These are phyloP conservation scores for Pichia sp. DNA, from an alignment of 1,139 yeast genomes.

Conservation along the genomic window DNA sequence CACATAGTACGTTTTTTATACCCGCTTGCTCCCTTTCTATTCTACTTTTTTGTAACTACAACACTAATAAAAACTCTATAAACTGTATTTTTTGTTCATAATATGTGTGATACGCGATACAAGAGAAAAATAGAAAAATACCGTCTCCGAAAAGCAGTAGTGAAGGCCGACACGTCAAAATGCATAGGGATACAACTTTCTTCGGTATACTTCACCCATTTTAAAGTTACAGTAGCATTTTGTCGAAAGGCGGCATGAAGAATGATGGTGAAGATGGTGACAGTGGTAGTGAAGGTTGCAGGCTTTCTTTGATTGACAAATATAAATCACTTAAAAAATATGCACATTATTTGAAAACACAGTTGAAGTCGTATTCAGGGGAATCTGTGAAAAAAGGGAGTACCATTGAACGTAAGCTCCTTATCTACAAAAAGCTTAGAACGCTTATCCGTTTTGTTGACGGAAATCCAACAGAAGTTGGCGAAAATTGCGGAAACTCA, in stretches of 20 bases:
- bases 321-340: slow-evolving; percentile 5
- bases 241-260: not conserved
- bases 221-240: not conserved
- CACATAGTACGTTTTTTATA: not conserved
- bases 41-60: not conserved
- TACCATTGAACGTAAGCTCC: slow-evolving; percentile 11
- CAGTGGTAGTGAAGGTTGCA: not conserved
- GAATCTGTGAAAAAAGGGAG: slow-evolving; percentile 11
- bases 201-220: not conserved
- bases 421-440: slow-evolving; percentile 14
- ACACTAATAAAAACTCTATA: not conserved
- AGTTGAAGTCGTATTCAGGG: slow-evolving; percentile 15
- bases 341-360: slow-evolving; percentile 12
- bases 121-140: no score
- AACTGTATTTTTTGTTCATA: no score
- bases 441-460: slow-evolving; percentile 10
- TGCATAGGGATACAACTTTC: no score
- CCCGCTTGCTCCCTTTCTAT: not conserved
- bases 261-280: not conserved
- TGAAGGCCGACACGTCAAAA: not conserved
- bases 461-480: not conserved
- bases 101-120: no score
- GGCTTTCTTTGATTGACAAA: not conserved
- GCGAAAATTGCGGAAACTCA: not conserved
- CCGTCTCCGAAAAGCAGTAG: not conserved